Base-by-base conservation (phyloP, 306 rosid species). In the Acacia crassicarpa region DNA sequence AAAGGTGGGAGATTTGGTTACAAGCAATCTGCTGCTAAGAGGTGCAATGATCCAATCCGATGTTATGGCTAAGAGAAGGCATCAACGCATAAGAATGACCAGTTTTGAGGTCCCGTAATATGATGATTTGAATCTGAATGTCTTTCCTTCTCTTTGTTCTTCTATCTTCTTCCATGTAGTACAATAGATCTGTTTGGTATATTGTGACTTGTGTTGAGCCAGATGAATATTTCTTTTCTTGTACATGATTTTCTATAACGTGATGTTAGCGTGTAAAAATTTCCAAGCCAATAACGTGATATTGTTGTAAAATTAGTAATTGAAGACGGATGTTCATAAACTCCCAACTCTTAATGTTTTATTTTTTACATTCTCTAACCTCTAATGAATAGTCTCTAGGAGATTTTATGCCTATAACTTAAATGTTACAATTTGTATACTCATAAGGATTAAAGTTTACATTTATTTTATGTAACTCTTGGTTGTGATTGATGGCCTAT, bases 1-100 rank as follows among this genome's bases (percentile, higher is more conserved):
- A 95, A 95, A 86, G 99, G 99, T 0, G 99, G 99, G 25, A 86
- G 97, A 15, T 93, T 95, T 48, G 99, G 99, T 65, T 88, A 53
- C 76, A 80, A 85, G 86, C 98, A 93, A 85, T 95, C 99, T 68
- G 41, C 97, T 46, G 78, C 75, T 6, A 95, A 95, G 82, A 95
- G 95, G 44, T 93, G 98, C 84, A 95, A 90, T 4, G 98, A 95
- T 80, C 97, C 98, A 13, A 93, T 93, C 62, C 90, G 98, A 78
- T 95, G 99, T 91, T 95, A 95, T 8, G 98, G 98, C 85, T 93
- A 84, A 59, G 35, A 23, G 27, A 59, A 2, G 16, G 51, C 66
- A 59, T 25, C 66, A 59, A 23, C 23, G 8, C 13, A 23, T 59
- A 5, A 23, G 66, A 11, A 59, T 9, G 16, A 23, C 66, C 33